Conservation (phyloP, 129 eudicot genomes). For the Centrapalus pauciflorus region DNA sequence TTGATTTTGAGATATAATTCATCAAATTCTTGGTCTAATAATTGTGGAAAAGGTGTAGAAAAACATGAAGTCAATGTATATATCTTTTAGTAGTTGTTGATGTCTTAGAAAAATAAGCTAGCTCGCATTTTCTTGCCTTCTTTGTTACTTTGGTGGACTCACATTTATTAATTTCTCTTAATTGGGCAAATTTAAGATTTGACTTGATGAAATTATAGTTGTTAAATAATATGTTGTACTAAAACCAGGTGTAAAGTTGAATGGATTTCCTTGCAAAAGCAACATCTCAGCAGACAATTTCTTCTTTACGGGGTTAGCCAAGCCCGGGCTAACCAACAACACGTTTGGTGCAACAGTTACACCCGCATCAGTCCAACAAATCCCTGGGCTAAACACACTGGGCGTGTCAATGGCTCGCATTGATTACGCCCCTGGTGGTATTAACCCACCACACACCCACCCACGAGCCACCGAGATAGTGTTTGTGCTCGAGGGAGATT, state of each 20-base stretch:
- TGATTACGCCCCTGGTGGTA: conserved; percentile 57
- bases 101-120: not conserved
- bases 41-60: not conserved
- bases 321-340: conserved; percentile 48
- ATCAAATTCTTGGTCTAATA: not conserved
- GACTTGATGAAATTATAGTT: no score
- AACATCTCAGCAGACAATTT: conserved; percentile 42
- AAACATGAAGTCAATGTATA: not conserved
- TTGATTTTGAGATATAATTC: not conserved
- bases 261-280: conserved; percentile 51
- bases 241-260: conserved; percentile 39
- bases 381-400: conserved; percentile 66
- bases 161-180: not conserved
- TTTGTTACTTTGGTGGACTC: not conserved
- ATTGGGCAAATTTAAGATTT: not conserved
- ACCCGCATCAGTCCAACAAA: conserved; percentile 35
- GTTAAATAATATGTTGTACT: not conserved
- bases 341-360: conserved; percentile 36
- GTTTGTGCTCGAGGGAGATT: no score
- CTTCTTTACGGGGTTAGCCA: conserved; percentile 37
- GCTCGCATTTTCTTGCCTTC: not conserved
- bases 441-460: no score
- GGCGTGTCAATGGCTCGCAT: conserved; percentile 50
- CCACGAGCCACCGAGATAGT: no score
- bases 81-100: not conserved